Percentiles rank a stretch among this genome's conserved stretches.
Evolutionary conservation across 768 basidiomycete genomes (phyloP).

Genomic region (Suillus ampliporus): DNA sequence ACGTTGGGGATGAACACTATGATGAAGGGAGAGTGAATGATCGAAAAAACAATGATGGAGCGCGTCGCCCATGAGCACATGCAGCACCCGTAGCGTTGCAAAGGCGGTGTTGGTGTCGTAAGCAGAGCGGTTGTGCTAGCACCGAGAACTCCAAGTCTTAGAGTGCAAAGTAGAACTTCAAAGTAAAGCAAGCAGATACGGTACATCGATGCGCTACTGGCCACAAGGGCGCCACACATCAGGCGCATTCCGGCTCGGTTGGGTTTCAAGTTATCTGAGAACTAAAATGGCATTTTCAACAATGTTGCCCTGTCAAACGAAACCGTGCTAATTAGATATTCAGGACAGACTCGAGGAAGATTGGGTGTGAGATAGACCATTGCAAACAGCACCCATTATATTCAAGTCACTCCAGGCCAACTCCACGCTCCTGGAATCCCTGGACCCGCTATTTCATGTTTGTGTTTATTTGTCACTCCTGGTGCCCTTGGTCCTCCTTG

Average conservation of each 20-base stretch:
- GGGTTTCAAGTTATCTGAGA: not conserved
- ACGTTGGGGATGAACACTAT: conserved; percentile 23
- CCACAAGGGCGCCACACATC: not conserved
- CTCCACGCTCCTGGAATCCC: too few relatives aligned
- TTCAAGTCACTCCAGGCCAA: too few relatives aligned
- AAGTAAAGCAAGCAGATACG: not conserved
- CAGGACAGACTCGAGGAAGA: not conserved
- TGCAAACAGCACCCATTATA: not conserved
- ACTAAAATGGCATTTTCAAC: not conserved
- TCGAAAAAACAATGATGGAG: conserved; percentile 62
- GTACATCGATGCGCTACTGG: not conserved
- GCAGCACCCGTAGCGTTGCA: conserved; percentile 64
- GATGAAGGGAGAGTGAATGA: conserved; percentile 22
- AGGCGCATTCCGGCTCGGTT: too few relatives aligned
- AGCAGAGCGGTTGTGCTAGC: conserved; percentile 1
- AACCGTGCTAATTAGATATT: not conserved
- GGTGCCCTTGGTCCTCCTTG: too few relatives aligned
- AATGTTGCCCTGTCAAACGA: not conserved
- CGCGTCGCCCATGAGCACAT: conserved; percentile 69
- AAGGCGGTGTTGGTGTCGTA: conserved; percentile 57
- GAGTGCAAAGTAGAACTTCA: not conserved
- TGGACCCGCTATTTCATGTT: too few relatives aligned
- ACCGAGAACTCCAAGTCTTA: not conserved
- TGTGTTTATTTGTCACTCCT: too few relatives aligned
- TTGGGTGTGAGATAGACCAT: not conserved